Evolutionary conservation across 495 filamentous ascomycete species (phyloP), one percentile per base, ranked within the genome.

Genomic region (Penicillium steckii): DNA sequence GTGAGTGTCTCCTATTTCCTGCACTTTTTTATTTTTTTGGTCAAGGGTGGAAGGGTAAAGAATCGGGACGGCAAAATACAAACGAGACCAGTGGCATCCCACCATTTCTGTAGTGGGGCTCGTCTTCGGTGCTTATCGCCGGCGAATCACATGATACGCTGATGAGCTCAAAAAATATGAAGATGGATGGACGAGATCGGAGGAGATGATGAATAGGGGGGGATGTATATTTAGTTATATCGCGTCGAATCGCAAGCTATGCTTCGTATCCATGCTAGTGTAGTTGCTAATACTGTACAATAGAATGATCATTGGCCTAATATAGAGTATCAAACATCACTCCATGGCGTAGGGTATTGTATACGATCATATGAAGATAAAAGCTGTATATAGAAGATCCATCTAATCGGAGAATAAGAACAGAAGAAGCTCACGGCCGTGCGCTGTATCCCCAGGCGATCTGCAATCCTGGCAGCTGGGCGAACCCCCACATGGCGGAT

Each of bases 341-440:
- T n/a, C n/a, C n/a, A n/a, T n/a, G n/a, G n/a, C n/a, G n/a, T n/a
- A n/a, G n/a, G n/a, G n/a, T n/a, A n/a, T n/a, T n/a, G n/a, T n/a
- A n/a, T n/a, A n/a, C n/a, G n/a, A n/a, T n/a, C n/a, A n/a, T n/a
- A n/a, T n/a, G n/a, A n/a, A n/a, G n/a, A n/a, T n/a, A n/a, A n/a
- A n/a, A n/a, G n/a, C n/a, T n/a, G n/a, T n/a, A n/a, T n/a, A n/a
- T n/a, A n/a, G n/a, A n/a, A 2, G 15, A 25, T 26, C 25, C 7
- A 24, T 8, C 30, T 9, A 48, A 38, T 40, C n/a, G 8, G 10
- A 19, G 2, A 49, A 40, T 10, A 33, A 41, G 42, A 6, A 29
- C 13, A 19, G 48, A 54, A 59, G 40, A 59, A 59, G 51, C 37
- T 44, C 48, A 44, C 21, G 56, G 42, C 56, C 56, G 56, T 59